A percentile compares a stretch with the other conserved stretches of the same genome.
These are phyloP conservation scores for Myrica gale DNA, from an alignment of 306 rosid genomes.

Conservation along the genomic window DNA sequence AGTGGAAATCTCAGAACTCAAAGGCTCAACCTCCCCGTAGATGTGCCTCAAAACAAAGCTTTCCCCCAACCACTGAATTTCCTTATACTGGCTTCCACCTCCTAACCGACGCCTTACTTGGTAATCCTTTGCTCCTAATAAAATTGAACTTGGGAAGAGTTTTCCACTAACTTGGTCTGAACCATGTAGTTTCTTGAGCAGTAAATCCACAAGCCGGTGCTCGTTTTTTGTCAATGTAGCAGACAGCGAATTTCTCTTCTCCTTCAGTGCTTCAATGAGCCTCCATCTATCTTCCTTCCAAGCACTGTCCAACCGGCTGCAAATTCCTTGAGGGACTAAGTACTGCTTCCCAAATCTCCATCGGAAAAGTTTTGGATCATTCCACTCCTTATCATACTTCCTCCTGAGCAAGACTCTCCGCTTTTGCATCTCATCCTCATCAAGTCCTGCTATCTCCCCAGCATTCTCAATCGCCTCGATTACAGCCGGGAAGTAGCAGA, in stretches of 20 bases:
- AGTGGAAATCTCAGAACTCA: constrained; percentile 46
- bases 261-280: constrained; percentile 57
- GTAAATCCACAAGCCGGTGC: constrained; percentile 43
- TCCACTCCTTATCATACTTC: constrained; percentile 80
- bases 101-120: constrained; percentile 66
- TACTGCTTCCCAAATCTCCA: constrained; percentile 95
- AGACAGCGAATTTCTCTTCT: constrained; percentile 38
- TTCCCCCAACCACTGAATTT: constrained; percentile 88
- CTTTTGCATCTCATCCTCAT: constrained; percentile 69
- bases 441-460: constrained; percentile 64
- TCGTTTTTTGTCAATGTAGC: constrained; percentile 45
- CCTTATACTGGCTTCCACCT: constrained; percentile 61
- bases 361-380: constrained; percentile 70
- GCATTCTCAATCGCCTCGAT: constrained; percentile 82
- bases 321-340: constrained; percentile 62
- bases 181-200: constrained; percentile 50
- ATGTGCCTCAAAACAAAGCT: constrained; percentile 67
- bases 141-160: constrained; percentile 49
- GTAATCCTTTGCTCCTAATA: constrained; percentile 61
- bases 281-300: constrained; percentile 84
- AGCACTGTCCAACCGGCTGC: constrained; percentile 51
- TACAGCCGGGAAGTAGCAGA: constrained; percentile 67
- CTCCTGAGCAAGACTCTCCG: constrained; percentile 49
- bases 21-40: constrained; percentile 43
- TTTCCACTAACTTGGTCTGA: constrained; percentile 29